phyloP scores from a whole-genome alignment of 2,329 filamentous ascomycete genomes.

The Furcasterigmium furcatum region DNA sequence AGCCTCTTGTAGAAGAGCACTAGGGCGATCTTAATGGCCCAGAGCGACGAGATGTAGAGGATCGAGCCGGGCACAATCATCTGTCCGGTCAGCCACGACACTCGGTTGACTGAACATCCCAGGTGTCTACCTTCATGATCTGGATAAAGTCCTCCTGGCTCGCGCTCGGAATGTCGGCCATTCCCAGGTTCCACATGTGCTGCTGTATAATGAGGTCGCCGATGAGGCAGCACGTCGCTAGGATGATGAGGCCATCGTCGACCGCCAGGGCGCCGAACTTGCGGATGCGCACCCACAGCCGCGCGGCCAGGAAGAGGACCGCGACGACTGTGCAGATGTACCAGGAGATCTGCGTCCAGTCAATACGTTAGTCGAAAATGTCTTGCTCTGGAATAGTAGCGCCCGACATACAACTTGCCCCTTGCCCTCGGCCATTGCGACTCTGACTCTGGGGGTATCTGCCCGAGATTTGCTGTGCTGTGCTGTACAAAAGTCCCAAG shows the following conservation, averaged over 20 bases:
- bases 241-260: conserved; percentile 24
- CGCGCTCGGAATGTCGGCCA: conserved; percentile 18
- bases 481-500: not conserved
- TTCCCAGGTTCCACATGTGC: conserved; percentile 17
- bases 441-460: not conserved
- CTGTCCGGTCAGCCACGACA: not conserved
- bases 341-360: conserved; percentile 11
- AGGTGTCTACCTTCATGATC: conserved; percentile 20
- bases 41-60: conserved; percentile 34
- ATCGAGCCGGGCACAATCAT: conserved; percentile 20
- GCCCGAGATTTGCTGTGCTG: not conserved
- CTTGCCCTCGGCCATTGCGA: conserved; percentile 7
- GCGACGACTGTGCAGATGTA: conserved; percentile 15
- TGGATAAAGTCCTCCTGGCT: conserved; percentile 16
- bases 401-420: conserved; percentile 9
- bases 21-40: conserved; percentile 35
- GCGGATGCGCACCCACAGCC: conserved; percentile 22
- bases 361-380: not conserved
- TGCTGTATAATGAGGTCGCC: conserved; percentile 27
- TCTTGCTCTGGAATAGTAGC: no score
- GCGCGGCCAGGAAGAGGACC: conserved; percentile 20
- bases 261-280: conserved; percentile 21
- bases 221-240: conserved; percentile 24
- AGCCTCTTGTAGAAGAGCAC: conserved; percentile 37
- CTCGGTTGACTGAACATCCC: conserved; percentile 9